Conservation (phyloP, 352 stramenopile genomes). For the Globisporangium solare region DNA sequence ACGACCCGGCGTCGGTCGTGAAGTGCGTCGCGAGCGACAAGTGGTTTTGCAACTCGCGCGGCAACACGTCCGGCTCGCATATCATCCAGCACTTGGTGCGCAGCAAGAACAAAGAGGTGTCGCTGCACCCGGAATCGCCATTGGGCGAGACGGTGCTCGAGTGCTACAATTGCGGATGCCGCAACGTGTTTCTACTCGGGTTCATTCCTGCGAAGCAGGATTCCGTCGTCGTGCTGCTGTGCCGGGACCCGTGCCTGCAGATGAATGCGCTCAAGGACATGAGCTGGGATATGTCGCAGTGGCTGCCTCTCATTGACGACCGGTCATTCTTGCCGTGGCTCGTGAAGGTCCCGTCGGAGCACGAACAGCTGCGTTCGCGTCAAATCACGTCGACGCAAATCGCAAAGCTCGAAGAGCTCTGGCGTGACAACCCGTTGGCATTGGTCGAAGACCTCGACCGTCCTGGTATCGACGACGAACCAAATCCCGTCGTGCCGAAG, state of each 20-base stretch:
- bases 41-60: slow-evolving; percentile 98
- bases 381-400: slow-evolving; percentile 93
- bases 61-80: slow-evolving; percentile 93
- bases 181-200: slow-evolving; percentile 98
- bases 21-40: slow-evolving; percentile 95
- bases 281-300: slow-evolving; percentile 99
- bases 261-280: slow-evolving; percentile 97
- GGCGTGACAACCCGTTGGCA: slow-evolving; percentile 96
- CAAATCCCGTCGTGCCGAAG: slow-evolving; percentile 77
- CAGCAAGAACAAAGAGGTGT: slow-evolving; percentile 88
- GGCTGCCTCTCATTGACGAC: slow-evolving; percentile 98
- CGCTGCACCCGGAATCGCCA: slow-evolving; percentile 93
- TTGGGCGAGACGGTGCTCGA: slow-evolving; percentile 97
- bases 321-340: slow-evolving; percentile 96
- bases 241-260: slow-evolving; percentile 95
- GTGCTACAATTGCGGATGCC: slow-evolving; percentile 99
- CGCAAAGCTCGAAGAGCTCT: slow-evolving; percentile 90
- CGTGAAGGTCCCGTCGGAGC: slow-evolving; percentile 91
- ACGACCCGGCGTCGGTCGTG: slow-evolving; percentile 95
- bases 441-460: slow-evolving; percentile 95
- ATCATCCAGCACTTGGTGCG: slow-evolving; percentile 98
- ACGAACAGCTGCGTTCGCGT: slow-evolving; percentile 90
- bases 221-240: slow-evolving; percentile 97
- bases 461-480: slow-evolving; percentile 89
- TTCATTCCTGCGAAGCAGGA: slow-evolving; percentile 97